Conservation (phyloP, 371 early-diverging fungal species). For the Actinomucor elegans region DNA sequence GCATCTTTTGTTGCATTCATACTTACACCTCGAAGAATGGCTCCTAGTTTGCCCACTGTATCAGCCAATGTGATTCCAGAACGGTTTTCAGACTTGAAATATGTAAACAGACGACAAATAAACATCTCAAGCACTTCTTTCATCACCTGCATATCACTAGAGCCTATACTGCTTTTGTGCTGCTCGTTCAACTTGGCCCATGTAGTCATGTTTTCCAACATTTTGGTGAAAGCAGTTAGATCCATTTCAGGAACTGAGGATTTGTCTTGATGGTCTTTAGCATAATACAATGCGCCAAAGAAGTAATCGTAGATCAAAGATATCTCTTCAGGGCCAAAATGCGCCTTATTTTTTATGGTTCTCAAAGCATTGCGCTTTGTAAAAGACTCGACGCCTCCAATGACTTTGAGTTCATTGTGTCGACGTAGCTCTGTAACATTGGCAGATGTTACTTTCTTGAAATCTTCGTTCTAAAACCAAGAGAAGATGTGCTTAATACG, state of each 20-base stretch:
- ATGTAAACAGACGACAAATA: constrained; percentile 51
- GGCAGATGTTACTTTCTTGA: constrained; percentile 76
- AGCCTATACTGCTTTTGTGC: background rate
- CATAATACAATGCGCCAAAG: constrained; percentile 81
- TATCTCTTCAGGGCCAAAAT: constrained; percentile 85
- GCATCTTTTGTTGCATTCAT: background rate
- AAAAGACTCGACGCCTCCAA: constrained; percentile 90
- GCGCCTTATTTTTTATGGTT: constrained; percentile 67
- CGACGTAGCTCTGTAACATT: constrained; percentile 80
- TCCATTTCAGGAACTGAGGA: constrained; percentile 54
- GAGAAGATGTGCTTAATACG: too few relatives aligned
- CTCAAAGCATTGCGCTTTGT: constrained; percentile 88
- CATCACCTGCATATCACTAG: background rate
- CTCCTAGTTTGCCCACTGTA: constrained; percentile 72
- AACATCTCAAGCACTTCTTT: constrained; percentile 23
- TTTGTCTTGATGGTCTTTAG: constrained; percentile 42
- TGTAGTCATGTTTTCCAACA: constrained; percentile 29
- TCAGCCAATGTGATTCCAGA: constrained; percentile 73
- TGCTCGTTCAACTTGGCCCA: constrained; percentile 25
- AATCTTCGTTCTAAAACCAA: too few relatives aligned
- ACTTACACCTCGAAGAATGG: constrained; percentile 68
- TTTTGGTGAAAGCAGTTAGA: constrained; percentile 53
- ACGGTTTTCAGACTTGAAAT: constrained; percentile 51
- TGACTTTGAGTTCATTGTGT: constrained; percentile 86
- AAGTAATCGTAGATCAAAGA: constrained; percentile 86